Evolutionary conservation across 1,284 basidiomycete genomes (phyloP), one percentile per base, ranked within the genome.

Genomic region (Malassezia sp.): DNA sequence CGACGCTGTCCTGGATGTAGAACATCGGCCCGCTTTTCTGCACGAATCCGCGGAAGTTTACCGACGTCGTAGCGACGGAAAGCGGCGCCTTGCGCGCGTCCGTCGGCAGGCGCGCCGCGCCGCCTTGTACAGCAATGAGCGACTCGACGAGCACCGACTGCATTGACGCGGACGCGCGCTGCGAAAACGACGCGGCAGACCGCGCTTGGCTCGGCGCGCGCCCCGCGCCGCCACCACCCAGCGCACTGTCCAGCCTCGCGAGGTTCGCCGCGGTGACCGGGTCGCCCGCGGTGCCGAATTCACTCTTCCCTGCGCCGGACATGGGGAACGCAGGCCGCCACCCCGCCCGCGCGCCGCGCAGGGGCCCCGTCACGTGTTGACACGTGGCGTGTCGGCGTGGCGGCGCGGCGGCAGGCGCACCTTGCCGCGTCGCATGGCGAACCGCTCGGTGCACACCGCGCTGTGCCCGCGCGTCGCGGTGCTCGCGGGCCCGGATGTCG

Each of bases 21-120:
- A 70, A 70, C 44, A 70, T 49, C 2, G 65, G 63, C 3, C 63
- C 63, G 9, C 55, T 59, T 45, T 68, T 70, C 33, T 70, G 65
- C 14, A 66, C 63, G 34, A 70, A 70, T 4, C 59, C 65, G 20
- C 67, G 57, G 29, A 70, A 66, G 52, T 70, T 70, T 26, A 56
- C 50, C 18, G 67, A 64, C 7, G 63, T 67, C 2, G 62, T 63
- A 0, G 61, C 51, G 5, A 70, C 44, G n/a, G 57, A 60, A 5
- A 70, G 56, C 5, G 61, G 53, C 26, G 57, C 57, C 46, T 70
- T 70, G 38, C 59, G 60, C 54, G 61, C 55, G 14, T 63, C 57
- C 0, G 61, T 58, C 0, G 65, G 63, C 22, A 67, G 52, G 7
- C 64, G 46, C 10, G 60, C 57, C 5, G 63, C 60, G 10, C 61